phyloP scores from a whole-genome alignment of 305 asterid genomes.

The Solanum hybrid region DNA sequence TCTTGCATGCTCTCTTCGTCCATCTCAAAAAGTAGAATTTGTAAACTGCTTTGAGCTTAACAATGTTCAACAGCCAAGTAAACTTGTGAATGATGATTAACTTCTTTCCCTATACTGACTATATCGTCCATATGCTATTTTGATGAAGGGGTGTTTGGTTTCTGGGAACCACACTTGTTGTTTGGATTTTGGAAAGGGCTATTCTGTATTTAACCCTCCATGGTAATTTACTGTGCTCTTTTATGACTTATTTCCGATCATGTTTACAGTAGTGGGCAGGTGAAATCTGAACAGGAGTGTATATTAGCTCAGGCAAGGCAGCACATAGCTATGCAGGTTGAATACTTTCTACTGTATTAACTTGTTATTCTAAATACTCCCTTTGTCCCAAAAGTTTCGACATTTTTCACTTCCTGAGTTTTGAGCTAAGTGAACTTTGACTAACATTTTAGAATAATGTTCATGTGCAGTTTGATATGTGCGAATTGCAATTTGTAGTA shows the following conservation, averaged over 20 bases:
- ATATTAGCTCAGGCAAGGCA: slow-evolving; percentile 64
- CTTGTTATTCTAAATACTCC: not conserved
- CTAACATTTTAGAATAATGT: not conserved
- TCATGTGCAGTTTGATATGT: not conserved
- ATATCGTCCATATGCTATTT: not conserved
- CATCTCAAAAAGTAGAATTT: not conserved
- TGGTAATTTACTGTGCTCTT: not conserved
- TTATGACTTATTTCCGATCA: not conserved
- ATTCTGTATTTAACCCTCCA: not conserved
- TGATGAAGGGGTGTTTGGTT: not conserved
- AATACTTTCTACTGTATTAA: slow-evolving; percentile 25
- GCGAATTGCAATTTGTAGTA: not conserved
- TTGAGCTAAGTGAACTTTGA: not conserved
- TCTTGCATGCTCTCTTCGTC: not conserved
- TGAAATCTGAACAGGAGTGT: slow-evolving; percentile 51
- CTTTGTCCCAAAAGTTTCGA: not conserved
- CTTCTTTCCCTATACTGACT: not conserved
- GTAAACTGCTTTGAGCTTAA: not conserved
- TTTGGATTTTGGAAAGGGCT: not conserved
- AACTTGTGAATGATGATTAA: not conserved
- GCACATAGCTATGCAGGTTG: slow-evolving; percentile 66
- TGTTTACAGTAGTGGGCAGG: slow-evolving; percentile 36
- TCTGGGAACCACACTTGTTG: not conserved
- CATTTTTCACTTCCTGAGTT: not conserved
- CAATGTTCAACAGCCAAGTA: not conserved